phyloP scores from a whole-genome alignment of 371 early-diverging fungal species.

The Syncephalastrum sp. region DNA sequence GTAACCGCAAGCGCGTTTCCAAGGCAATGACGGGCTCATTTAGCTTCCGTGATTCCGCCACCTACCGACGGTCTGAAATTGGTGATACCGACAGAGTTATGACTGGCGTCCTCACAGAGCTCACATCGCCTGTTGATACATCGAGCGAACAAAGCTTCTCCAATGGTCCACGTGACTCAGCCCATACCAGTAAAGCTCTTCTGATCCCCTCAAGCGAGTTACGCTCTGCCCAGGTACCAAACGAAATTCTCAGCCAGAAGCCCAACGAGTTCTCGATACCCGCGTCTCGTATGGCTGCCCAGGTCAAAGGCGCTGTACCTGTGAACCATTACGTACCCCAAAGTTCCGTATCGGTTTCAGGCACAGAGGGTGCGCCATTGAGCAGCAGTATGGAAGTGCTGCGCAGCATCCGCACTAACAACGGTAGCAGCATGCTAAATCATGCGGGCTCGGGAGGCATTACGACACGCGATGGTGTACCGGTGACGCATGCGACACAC shows the following conservation, averaged over 20 bases:
- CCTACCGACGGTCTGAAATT: constrained; percentile 20
- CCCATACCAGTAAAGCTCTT: constrained; percentile 24
- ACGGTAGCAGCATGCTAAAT: constrained; percentile 16
- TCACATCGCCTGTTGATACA: constrained; percentile 10
- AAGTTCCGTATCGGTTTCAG: constrained; percentile 9
- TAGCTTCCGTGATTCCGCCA: constrained; percentile 9
- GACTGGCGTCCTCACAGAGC: constrained; percentile 31
- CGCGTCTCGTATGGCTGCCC: constrained; percentile 18
- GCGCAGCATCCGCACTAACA: constrained; percentile 33
- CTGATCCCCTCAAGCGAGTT: constrained; percentile 8
- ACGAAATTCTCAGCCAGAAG: constrained; percentile 39
- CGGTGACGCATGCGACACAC: constrained; percentile 25
- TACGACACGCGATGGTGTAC: constrained; percentile 11
- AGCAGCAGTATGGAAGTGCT: constrained; percentile 44
- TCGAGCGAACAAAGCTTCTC: constrained; percentile 5
- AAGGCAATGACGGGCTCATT: constrained; percentile 11
- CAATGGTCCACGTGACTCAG: constrained; percentile 29
- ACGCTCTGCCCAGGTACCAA: constrained; percentile 32
- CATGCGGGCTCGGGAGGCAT: constrained; percentile 11
- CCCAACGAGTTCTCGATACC: constrained; percentile 43
- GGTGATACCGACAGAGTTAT: constrained; percentile 34
- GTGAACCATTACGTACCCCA: constrained; percentile 20
- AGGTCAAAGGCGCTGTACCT: constrained; percentile 14
- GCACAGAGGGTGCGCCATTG: constrained; percentile 21
- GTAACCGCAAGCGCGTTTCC: constrained; percentile 10